Evolutionary conservation across 2,329 filamentous ascomycete genomes (phyloP), one percentile per base, ranked within the genome.

Genomic region (Colletotrichum camelliae): DNA sequence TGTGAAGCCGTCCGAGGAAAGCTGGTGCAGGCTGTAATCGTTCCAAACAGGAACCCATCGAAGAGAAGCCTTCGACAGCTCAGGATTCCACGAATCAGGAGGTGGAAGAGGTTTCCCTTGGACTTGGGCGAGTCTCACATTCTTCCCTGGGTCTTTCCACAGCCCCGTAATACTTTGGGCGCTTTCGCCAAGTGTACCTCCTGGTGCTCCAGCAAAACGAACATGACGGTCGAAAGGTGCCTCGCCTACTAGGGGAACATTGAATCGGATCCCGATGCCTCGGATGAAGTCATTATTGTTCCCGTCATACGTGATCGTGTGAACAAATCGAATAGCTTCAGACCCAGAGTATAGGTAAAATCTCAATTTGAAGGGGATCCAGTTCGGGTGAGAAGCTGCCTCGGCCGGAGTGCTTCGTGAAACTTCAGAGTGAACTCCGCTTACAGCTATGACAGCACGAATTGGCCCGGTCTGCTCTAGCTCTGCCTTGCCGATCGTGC

Each of bases 141-240:
- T 82, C 4, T 79, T 77, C 1, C 90, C 90, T 1, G 91, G 90
- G 68, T 91, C 91, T 70, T 86, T 80, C 4, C 91, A 86, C 4
- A 93, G 82, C 1, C 91, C 91, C 0, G 91, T 92, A n/a, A 93
- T 85, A 2, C 91, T 91, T 78, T 91, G 88, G 0, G 92, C 89
- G 0, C 89, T 89, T 79, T 93, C 91, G 21, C 85, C 87, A 0
- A 93, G 82, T 8, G 92, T 80, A 0, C 91, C 91, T 1, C 89
- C 89, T 4, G 89, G 85, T 0, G 87, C 86, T 13, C 91, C 90
- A 0, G 89, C 87, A 24, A 93, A 84, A 8, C 91, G 84, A 7
- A 93, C 81, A 71, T 93, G 91, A 4, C 91, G 89, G 80, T 93
- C 87, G 79, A 91, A 91, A 9, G 89, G 79, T 74, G 90, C 85